phyloP scores from a whole-genome alignment of 805 yeast genomes.

The Spathaspora girioi region DNA sequence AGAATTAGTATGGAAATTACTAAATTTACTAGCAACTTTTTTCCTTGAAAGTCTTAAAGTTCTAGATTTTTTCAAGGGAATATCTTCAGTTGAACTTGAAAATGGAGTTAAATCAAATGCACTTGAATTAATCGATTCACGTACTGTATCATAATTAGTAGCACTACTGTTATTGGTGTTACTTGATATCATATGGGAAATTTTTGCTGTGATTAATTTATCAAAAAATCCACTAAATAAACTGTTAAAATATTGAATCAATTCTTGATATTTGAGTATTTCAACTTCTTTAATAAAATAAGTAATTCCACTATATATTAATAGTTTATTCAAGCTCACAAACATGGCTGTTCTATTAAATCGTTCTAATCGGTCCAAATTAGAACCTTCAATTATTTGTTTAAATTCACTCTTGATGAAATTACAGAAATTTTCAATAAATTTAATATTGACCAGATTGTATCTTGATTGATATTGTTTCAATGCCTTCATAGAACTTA shows the following conservation, averaged over 20 bases:
- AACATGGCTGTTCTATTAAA: constrained; percentile 2
- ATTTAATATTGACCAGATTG: constrained; percentile 50
- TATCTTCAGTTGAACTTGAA: constrained; percentile 10
- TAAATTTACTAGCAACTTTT: constrained; percentile 21
- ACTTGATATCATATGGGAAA: background rate
- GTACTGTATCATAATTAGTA: constrained; percentile 6
- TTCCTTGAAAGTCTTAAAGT: constrained; percentile 26
- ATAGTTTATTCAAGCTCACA: constrained; percentile 23
- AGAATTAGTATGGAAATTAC: constrained; percentile 4
- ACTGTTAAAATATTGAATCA: constrained; percentile 40
- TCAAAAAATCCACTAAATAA: constrained; percentile 26
- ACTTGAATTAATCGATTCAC: background rate
- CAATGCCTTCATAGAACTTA: constrained; percentile 69
- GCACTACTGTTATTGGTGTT: too few species aligned
- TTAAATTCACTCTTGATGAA: constrained; percentile 36
- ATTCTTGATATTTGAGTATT: constrained; percentile 41
- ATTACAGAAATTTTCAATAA: constrained; percentile 42
- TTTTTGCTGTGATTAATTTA: constrained; percentile 6
- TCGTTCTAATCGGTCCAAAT: constrained; percentile 17
- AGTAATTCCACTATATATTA: constrained; percentile 30
- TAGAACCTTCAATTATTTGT: constrained; percentile 17
- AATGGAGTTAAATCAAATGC: background rate
- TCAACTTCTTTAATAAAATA: constrained; percentile 56
- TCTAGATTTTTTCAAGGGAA: constrained; percentile 22
- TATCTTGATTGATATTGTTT: constrained; percentile 60